Percentiles rank a stretch among this genome's conserved stretches.
These are phyloP conservation scores for Vaccinium myrtillus DNA, from an alignment of 148 eudicot genomes.

Conservation along the genomic window DNA sequence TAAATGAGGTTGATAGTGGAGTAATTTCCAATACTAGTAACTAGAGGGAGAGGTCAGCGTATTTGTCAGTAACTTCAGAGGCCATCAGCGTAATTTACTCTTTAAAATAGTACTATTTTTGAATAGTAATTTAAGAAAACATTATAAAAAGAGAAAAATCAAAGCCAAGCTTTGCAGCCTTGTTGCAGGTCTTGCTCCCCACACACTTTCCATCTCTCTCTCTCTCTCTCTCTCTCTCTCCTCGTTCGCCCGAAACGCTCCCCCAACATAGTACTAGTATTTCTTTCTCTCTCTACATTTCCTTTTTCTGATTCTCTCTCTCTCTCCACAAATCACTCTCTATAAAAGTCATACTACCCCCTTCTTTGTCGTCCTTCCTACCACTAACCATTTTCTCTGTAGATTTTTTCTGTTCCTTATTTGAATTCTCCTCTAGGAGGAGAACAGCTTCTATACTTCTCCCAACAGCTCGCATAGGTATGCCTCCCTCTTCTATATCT, in stretches of 20 bases:
- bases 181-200: constrained; percentile 11
- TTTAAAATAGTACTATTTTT: not conserved
- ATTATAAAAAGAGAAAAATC: not conserved
- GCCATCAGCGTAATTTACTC: no score
- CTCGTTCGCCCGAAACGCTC: not conserved
- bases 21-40: no score
- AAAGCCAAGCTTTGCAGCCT: not conserved
- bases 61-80: no score
- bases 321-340: not conserved
- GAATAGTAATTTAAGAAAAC: not conserved
- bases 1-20: no score
- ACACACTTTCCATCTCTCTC: not conserved
- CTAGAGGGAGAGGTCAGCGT: no score
- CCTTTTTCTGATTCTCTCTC: constrained; percentile 13
- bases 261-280: not conserved
- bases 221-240: not conserved
- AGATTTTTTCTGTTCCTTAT: not conserved
- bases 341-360: not conserved
- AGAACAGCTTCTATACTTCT: not conserved
- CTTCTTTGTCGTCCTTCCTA: not conserved
- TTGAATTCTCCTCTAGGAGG: constrained; percentile 10
- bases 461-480: constrained; percentile 5
- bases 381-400: not conserved
- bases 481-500: not conserved
- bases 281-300: not conserved